Evolutionary conservation across 2,329 filamentous ascomycete species (phyloP).

Genomic region (Ophiocordyceps sinensis): DNA sequence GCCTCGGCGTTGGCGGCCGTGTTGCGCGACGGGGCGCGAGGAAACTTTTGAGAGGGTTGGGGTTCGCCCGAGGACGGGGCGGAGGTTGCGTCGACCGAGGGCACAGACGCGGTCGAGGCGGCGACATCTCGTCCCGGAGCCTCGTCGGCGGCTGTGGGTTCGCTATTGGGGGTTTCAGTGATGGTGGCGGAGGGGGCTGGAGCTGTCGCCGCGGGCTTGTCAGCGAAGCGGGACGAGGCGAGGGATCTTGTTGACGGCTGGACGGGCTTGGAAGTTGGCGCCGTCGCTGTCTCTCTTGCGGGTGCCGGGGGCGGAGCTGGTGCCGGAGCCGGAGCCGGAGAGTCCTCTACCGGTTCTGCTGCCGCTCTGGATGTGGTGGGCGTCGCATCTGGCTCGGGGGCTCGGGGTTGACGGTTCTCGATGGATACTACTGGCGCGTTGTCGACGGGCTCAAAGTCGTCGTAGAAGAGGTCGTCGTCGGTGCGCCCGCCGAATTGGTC

Average conservation of each 20-base stretch:
- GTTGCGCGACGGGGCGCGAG: conserved; percentile 7
- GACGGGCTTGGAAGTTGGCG: not conserved
- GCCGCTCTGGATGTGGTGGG: no score
- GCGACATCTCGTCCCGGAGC: not conserved
- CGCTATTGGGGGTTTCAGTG: not conserved
- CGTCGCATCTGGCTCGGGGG: no score
- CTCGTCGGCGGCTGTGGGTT: conserved; percentile 3
- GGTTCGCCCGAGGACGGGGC: conserved; percentile 4
- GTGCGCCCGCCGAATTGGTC: conserved; percentile 47
- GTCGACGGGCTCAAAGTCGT: conserved; percentile 44
- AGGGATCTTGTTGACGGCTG: conserved; percentile 9
- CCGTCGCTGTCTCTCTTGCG: not conserved
- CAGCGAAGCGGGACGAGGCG: conserved; percentile 18
- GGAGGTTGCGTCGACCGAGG: not conserved
- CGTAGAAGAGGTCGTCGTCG: conserved; percentile 47
- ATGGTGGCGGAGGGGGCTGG: not conserved
- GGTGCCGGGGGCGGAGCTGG: not conserved
- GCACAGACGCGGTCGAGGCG: not conserved
- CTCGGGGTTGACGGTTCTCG: not conserved
- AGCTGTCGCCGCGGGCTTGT: conserved; percentile 10
- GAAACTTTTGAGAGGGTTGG: conserved; percentile 1
- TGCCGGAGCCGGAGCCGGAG: not conserved
- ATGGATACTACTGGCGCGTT: conserved; percentile 15
- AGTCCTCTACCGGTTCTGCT: not conserved
- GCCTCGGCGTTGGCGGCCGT: conserved; percentile 21